A percentile compares a stretch with the other conserved stretches of the same genome.
Evolutionary conservation across 1,284 basidiomycete genomes (phyloP).

Genomic region (Melanopsichium pennsylvanicum): DNA sequence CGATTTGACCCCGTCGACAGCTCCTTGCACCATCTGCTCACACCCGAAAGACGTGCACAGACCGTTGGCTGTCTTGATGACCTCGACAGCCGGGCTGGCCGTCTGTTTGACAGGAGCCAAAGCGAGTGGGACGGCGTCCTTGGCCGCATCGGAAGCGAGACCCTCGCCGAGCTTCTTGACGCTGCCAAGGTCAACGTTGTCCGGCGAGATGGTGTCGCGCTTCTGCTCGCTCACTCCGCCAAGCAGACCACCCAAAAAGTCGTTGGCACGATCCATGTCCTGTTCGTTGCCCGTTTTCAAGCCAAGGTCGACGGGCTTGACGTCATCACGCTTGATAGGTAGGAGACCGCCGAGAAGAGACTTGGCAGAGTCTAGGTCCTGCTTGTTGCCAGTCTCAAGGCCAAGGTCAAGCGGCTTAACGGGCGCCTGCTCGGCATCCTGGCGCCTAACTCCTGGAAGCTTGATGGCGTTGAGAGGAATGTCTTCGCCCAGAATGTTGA

Average conservation of each 20-base stretch:
- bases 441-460: slow-evolving; percentile 5
- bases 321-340: slow-evolving; percentile 12
- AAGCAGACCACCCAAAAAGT: slow-evolving; percentile 16
- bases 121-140: slow-evolving; percentile 18
- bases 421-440: too few relatives aligned
- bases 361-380: slow-evolving; percentile 9
- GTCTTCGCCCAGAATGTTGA: slow-evolving; percentile 19
- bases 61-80: slow-evolving; percentile 20
- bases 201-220: slow-evolving; percentile 34
- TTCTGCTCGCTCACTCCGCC: slow-evolving; percentile 6
- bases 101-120: slow-evolving; percentile 17
- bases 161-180: slow-evolving; percentile 6
- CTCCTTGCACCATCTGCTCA: slow-evolving; percentile 2
- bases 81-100: slow-evolving; percentile 28
- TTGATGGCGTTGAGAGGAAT: slow-evolving; percentile 15
- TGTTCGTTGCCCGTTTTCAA: slow-evolving; percentile 24
- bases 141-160: not conserved
- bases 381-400: slow-evolving; percentile 10
- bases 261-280: slow-evolving; percentile 16
- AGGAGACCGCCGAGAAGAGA: slow-evolving; percentile 7
- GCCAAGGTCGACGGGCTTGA: slow-evolving; percentile 10
- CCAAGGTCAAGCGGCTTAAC: slow-evolving; percentile 10
- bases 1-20: slow-evolving; percentile 3
- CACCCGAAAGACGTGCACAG: slow-evolving; percentile 30
- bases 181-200: slow-evolving; percentile 28